These are phyloP conservation scores for Yarrowia osloensis DNA, from an alignment of 805 yeast species.

Conservation along the genomic window DNA sequence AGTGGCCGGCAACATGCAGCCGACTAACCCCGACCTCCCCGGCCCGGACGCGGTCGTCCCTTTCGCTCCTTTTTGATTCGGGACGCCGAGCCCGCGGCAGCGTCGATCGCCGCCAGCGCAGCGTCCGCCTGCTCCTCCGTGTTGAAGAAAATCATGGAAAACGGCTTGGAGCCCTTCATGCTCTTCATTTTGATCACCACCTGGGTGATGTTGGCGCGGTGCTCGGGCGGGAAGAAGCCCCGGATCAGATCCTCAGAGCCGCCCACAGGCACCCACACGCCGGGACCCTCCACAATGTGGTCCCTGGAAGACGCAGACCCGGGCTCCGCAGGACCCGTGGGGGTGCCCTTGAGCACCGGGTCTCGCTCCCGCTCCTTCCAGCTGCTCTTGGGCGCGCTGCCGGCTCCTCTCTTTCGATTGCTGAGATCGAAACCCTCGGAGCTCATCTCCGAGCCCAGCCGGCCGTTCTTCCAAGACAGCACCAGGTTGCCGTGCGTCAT, in stretches of 20 bases:
- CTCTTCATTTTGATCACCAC: slow-evolving; percentile 34
- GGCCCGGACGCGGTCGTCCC: neutral
- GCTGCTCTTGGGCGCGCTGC: slow-evolving; percentile 12
- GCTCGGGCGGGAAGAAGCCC: slow-evolving; percentile 41
- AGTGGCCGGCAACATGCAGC: too few relatives aligned
- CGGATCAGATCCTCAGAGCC: slow-evolving; percentile 42
- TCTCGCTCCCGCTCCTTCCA: slow-evolving; percentile 23
- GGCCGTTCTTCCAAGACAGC: slow-evolving; percentile 50
- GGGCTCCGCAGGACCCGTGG: slow-evolving; percentile 21
- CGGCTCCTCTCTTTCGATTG: slow-evolving; percentile 44
- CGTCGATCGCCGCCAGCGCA: slow-evolving; percentile 43
- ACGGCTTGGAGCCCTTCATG: slow-evolving; percentile 36
- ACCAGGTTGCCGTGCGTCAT: slow-evolving; percentile 53
- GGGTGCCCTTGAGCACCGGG: neutral
- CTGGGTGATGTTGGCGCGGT: slow-evolving; percentile 40
- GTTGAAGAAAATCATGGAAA: slow-evolving; percentile 45
- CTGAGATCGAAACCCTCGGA: slow-evolving; percentile 67
- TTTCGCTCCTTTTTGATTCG: slow-evolving; percentile 21
- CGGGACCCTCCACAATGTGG: slow-evolving; percentile 38
- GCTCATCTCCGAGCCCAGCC: slow-evolving; percentile 53
- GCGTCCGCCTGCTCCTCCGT: slow-evolving; percentile 43
- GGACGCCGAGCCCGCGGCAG: neutral
- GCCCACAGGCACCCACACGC: slow-evolving; percentile 47
- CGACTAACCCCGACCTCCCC: too few relatives aligned
- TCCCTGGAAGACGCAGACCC: slow-evolving; percentile 1